Conservation (phyloP, 768 basidiomycete genomes). For the Gymnopilus dilepis region DNA sequence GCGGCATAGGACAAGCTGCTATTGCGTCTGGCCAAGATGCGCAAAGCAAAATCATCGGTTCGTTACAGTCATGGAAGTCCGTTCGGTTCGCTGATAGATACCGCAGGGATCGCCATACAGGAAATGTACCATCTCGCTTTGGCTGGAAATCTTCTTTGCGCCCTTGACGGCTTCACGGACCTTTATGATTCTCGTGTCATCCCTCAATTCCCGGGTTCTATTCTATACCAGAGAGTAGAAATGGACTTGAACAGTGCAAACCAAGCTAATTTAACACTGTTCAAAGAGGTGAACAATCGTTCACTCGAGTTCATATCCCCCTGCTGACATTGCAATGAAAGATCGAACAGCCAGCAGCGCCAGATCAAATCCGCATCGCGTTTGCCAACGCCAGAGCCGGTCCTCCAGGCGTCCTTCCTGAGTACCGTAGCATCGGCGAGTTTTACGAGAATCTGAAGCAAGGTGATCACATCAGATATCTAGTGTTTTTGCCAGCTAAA, state of each 20-base stretch:
- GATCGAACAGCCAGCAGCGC: not conserved
- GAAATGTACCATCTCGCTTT: slow-evolving; percentile 12
- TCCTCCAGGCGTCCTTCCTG: not conserved
- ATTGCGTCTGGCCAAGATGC: not conserved
- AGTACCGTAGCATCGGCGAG: slow-evolving; percentile 7
- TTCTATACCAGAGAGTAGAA: not conserved
- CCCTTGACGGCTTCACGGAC: not conserved
- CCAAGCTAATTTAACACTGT: not conserved
- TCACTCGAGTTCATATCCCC: not conserved
- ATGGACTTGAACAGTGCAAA: not conserved
- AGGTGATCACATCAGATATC: not conserved
- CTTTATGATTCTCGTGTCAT: slow-evolving; percentile 2
- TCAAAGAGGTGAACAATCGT: slow-evolving; percentile 5
- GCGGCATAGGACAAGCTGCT: not conserved
- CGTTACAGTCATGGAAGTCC: not conserved
- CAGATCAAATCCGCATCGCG: not conserved
- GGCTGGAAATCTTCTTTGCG: slow-evolving; percentile 3
- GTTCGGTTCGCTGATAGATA: not conserved
- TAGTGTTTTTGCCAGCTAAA: not conserved
- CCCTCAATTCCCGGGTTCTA: not conserved
- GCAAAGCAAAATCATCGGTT: not conserved
- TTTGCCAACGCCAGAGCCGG: not conserved
- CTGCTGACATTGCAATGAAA: not conserved
- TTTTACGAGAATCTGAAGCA: slow-evolving; percentile 10
- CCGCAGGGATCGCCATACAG: slow-evolving; percentile 1